Evolutionary conservation across 2,329 filamentous ascomycete genomes (phyloP), one percentile per base, ranked within the genome.

Genomic region (Ophiocordyceps camponoti-leonardi): DNA sequence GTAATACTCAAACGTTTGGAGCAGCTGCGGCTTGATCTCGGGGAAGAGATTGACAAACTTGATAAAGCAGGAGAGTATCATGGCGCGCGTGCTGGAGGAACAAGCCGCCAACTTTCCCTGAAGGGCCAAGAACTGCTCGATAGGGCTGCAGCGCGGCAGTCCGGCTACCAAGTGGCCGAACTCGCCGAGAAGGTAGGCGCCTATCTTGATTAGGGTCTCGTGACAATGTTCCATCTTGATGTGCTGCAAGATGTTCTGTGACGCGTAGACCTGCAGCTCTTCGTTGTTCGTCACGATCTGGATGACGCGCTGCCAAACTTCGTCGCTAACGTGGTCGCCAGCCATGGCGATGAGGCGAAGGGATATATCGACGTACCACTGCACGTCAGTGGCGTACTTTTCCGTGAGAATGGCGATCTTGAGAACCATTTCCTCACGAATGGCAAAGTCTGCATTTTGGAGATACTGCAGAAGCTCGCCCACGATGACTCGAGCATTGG

Each of bases 261-360:
- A 87, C 1, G 92, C 92, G 59, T 98, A 98, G 0, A 94, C 82
- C 63, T 98, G 92, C 12, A 98, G 73, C 61, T 96, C 90, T 62
- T 98, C 92, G 62, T 98, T 98, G 69, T 98, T 98, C 46, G 92
- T 96, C 48, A 96, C 88, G 54, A 98, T 96, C 61, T 98, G 92
- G 50, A 94, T 95, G 46, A 98, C 90, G 54, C 92, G 81, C 61
- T 98, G 92, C 92, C 92, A 98, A 18, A 98, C 92, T 65, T 98
- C 92, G 51, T 98, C 93, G 62, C 90, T 96, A 53, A 98, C 90
- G 61, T 98, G 92, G 57, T 98, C 92, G 53, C 92, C 92, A 3
- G 93, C 92, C 78, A 96, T 88, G 48, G 90, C 87, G 48, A 98
- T 88, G 45, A 98, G 75, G 46, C 90, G 80, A 52, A 98, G 71